phyloP scores from a whole-genome alignment of 257 asterid species.

The Plantago major region DNA sequence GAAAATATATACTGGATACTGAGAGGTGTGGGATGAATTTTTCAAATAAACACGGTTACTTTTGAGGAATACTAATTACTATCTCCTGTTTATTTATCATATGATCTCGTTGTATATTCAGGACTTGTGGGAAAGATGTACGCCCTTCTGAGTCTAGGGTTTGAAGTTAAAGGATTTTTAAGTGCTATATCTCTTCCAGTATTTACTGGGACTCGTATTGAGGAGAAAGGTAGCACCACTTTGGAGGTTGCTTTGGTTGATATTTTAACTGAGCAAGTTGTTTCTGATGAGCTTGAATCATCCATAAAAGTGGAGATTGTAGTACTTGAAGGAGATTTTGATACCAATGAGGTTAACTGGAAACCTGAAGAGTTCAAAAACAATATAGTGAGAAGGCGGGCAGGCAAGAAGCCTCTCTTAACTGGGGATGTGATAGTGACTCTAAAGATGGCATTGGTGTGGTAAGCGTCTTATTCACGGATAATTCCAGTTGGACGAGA shows the following conservation, averaged over 20 bases:
- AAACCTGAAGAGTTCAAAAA: conserved; percentile 56
- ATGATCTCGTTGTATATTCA: conserved; percentile 18
- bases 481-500: conserved; percentile 96
- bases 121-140: conserved; percentile 59
- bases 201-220: conserved; percentile 82
- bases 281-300: conserved; percentile 52
- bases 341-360: conserved; percentile 66
- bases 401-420: conserved; percentile 73
- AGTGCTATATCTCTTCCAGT: conserved; percentile 67
- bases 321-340: conserved; percentile 90
- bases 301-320: conserved; percentile 67
- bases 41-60: background rate
- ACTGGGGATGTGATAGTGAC: conserved; percentile 57
- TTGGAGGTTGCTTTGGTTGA: conserved; percentile 59
- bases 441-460: conserved; percentile 60
- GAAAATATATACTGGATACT: conserved; percentile 49
- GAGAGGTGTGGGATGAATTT: conserved; percentile 42
- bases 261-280: conserved; percentile 44
- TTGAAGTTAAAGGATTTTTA: conserved; percentile 47
- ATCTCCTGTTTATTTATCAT: background rate
- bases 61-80: conserved; percentile 1
- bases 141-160: conserved; percentile 52
- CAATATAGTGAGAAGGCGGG: conserved; percentile 66
- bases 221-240: conserved; percentile 57
- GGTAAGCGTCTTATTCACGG: conserved; percentile 63